Percentiles rank a stretch among this genome's conserved stretches.
Evolutionary conservation across 169 alveolate species (phyloP).

Genomic region (Theileria annulata): DNA sequence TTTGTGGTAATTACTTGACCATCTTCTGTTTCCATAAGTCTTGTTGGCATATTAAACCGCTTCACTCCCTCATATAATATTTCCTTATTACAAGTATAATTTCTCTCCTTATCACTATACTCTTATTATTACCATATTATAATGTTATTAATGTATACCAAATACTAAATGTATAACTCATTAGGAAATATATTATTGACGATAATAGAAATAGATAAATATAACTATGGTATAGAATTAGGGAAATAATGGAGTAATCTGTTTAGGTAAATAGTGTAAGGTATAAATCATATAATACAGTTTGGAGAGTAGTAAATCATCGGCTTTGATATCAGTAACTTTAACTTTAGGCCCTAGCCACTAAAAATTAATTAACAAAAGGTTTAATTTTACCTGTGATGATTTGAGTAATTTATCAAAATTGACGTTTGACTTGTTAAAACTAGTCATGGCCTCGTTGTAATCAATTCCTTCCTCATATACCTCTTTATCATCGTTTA

Average conservation of each 20-base stretch:
- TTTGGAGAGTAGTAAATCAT: conserved; percentile 39
- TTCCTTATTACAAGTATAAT: conserved; percentile 28
- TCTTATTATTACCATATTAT: not conserved
- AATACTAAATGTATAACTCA: not conserved
- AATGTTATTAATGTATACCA: not conserved
- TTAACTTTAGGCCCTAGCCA: conserved; percentile 47
- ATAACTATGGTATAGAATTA: no score
- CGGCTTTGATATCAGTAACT: conserved; percentile 54
- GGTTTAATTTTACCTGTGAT: no score
- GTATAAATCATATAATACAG: no score
- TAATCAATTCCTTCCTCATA: conserved; percentile 6
- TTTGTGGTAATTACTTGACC: conserved; percentile 55
- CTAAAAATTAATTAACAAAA: not conserved
- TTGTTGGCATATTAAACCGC: conserved; percentile 23
- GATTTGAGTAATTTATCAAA: not conserved
- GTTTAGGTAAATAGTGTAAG: no score
- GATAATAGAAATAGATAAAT: no score
- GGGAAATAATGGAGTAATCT: no score
- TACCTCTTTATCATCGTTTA: not conserved
- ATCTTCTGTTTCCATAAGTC: conserved; percentile 46
- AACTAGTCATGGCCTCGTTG: not conserved
- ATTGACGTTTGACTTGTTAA: conserved; percentile 11
- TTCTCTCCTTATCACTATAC: conserved; percentile 42
- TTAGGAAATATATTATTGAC: no score
- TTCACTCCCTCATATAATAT: conserved; percentile 47